Percentiles rank a stretch among this genome's conserved stretches.
These are phyloP conservation scores for Hypoxylon fragiforme DNA, from an alignment of 495 filamentous ascomycete species.

Conservation along the genomic window DNA sequence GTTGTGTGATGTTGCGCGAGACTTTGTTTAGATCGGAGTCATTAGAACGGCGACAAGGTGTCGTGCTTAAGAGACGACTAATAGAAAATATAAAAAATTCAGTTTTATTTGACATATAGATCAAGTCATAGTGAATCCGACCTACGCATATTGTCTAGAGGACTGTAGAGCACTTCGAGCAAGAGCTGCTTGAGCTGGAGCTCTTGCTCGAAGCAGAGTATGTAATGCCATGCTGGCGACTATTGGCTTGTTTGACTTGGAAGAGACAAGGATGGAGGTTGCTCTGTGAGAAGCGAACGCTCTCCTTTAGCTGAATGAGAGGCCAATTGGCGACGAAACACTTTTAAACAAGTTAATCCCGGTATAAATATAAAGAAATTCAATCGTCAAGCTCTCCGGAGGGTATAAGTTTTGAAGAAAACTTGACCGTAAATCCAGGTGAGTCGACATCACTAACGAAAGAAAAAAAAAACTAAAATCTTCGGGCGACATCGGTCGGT, in stretches of 20 bases:
- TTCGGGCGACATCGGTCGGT: constrained; percentile 29
- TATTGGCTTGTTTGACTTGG: neutral
- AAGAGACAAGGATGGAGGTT: constrained; percentile 1
- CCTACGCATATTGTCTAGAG: constrained; percentile 45
- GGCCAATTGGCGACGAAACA: constrained; percentile 14
- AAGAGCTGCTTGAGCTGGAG: constrained; percentile 44
- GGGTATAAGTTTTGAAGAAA: too few species aligned
- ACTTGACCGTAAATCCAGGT: constrained; percentile 19
- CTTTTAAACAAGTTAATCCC: constrained; percentile 4
- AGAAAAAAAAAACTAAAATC: constrained; percentile 14
- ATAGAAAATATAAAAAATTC: constrained; percentile 9
- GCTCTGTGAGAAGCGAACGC: constrained; percentile 2
- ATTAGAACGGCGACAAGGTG: constrained; percentile 46
- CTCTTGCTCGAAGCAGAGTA: constrained; percentile 44
- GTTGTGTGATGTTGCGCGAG: constrained; percentile 85
- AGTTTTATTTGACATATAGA: constrained; percentile 1
- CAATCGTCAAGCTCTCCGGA: too few species aligned
- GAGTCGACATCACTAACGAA: constrained; percentile 5
- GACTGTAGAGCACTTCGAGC: constrained; percentile 38
- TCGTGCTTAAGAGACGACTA: constrained; percentile 48
- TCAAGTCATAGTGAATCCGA: constrained; percentile 1
- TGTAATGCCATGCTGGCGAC: constrained; percentile 41
- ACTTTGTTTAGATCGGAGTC: constrained; percentile 72
- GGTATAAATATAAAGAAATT: neutral
- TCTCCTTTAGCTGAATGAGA: constrained; percentile 9